Conservation (phyloP, 106 monocot genomes). For the Agapanthus africanus region DNA sequence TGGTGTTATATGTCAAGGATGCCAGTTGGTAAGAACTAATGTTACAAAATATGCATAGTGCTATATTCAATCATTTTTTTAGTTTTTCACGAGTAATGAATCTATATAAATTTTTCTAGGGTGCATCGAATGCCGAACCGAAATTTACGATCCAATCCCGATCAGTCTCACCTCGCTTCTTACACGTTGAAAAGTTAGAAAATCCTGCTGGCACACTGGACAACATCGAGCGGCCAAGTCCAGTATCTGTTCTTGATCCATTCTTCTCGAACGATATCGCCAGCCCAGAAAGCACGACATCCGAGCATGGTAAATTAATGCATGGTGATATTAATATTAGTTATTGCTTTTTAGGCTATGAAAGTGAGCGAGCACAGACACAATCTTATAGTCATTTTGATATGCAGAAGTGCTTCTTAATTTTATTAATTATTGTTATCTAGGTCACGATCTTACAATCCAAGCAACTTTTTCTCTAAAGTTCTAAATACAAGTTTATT, state of each 20-base stretch:
- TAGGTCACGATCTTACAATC: background rate
- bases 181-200: conserved; percentile 18
- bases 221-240: conserved; percentile 49
- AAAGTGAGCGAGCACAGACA: background rate
- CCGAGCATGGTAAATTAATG: conserved; percentile 27
- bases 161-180: conserved; percentile 9
- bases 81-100: background rate
- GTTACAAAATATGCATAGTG: background rate
- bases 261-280: conserved; percentile 40
- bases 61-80: background rate
- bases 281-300: conserved; percentile 20
- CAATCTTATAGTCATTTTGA: background rate
- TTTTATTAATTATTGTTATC: background rate
- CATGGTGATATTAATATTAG: background rate
- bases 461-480: no score
- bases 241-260: conserved; percentile 65
- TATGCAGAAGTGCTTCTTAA: background rate
- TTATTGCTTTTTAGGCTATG: background rate
- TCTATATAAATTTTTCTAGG: conserved; percentile 1
- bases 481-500: no score
- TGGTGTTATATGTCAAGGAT: conserved; percentile 16
- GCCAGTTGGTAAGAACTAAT: conserved; percentile 24
- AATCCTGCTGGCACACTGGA: conserved; percentile 20
- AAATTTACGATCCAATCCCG: background rate
- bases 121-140: conserved; percentile 9